Evolutionary conservation across 2,329 filamentous ascomycete species (phyloP).

Genomic region (Botrytis fabae): DNA sequence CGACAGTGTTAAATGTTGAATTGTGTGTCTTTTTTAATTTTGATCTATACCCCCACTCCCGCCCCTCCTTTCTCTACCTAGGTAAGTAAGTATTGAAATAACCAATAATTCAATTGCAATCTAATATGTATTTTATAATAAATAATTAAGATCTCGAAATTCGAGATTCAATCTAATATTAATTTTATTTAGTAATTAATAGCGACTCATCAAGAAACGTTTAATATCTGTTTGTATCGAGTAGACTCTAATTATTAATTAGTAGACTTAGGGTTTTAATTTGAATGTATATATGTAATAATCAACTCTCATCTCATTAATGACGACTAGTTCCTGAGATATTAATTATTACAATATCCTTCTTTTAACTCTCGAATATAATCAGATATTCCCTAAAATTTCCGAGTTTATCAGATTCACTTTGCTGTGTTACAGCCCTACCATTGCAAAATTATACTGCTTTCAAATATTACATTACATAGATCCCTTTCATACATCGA

Average conservation of each 20-base stretch:
- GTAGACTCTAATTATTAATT: not conserved
- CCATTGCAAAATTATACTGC: not conserved
- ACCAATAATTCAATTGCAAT: not conserved
- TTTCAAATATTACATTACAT: not conserved
- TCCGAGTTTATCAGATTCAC: not conserved
- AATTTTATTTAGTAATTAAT: not conserved
- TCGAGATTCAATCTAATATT: not conserved
- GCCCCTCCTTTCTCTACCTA: not conserved
- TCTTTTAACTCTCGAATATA: no score
- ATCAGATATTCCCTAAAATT: not conserved
- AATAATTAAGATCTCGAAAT: not conserved
- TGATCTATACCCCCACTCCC: not conserved
- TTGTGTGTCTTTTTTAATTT: not conserved
- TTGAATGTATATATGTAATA: no score
- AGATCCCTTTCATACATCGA: not conserved
- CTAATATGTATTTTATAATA: rapidly evolving
- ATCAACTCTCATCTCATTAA: no score
- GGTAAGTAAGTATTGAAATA: not conserved
- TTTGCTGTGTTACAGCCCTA: not conserved
- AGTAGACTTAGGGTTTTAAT: not conserved
- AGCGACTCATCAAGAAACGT: not conserved
- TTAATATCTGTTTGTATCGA: not conserved
- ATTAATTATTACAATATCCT: no score
- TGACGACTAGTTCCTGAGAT: no score
- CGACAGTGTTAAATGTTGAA: not conserved